Percentiles rank a stretch among this genome's conserved stretches.
phyloP scores from a whole-genome alignment of 2,329 filamentous ascomycete species.

The Xylariaceae sp. region DNA sequence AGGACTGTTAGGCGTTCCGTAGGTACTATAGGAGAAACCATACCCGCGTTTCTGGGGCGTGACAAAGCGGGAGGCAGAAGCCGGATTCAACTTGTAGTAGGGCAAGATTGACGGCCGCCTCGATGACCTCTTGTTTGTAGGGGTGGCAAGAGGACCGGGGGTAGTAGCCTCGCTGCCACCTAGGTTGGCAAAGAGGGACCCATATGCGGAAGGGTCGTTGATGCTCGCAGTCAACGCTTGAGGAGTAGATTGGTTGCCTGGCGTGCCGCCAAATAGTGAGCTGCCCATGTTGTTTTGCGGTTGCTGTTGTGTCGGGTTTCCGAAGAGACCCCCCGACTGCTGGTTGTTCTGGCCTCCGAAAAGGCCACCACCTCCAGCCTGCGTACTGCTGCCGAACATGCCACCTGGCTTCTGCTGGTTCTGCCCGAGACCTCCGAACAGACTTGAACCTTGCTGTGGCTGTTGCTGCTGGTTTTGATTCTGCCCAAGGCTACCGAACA shows the following conservation, averaged over 20 bases:
- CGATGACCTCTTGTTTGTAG: slow-evolving; percentile 66
- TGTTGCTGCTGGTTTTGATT: slow-evolving; percentile 32
- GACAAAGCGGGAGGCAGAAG: slow-evolving; percentile 67
- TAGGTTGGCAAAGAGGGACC: slow-evolving; percentile 76
- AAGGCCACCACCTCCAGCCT: slow-evolving; percentile 39
- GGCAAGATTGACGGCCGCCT: slow-evolving; percentile 75
- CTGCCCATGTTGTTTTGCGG: slow-evolving; percentile 38
- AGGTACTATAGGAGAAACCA: slow-evolving; percentile 88
- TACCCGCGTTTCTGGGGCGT: slow-evolving; percentile 84
- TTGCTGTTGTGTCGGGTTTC: slow-evolving; percentile 40
- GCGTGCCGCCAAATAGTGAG: slow-evolving; percentile 53
- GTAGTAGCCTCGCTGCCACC: slow-evolving; percentile 55
- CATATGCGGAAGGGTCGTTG: slow-evolving; percentile 80
- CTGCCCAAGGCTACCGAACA: slow-evolving; percentile 41
- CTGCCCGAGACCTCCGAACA: slow-evolving; percentile 46
- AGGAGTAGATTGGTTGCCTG: slow-evolving; percentile 41
- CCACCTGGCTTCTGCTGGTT: slow-evolving; percentile 46
- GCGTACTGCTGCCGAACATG: slow-evolving; percentile 41
- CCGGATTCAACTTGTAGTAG: slow-evolving; percentile 79
- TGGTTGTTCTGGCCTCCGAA: slow-evolving; percentile 46
- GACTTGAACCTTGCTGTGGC: slow-evolving; percentile 28
- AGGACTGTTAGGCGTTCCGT: slow-evolving; percentile 70
- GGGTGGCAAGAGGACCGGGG: slow-evolving; percentile 86
- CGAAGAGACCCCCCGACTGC: slow-evolving; percentile 38
- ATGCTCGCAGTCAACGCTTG: slow-evolving; percentile 71